These are phyloP conservation scores for Paecilomyces dactylethromorphus DNA, from an alignment of 2,329 filamentous ascomycete genomes.

Conservation along the genomic window DNA sequence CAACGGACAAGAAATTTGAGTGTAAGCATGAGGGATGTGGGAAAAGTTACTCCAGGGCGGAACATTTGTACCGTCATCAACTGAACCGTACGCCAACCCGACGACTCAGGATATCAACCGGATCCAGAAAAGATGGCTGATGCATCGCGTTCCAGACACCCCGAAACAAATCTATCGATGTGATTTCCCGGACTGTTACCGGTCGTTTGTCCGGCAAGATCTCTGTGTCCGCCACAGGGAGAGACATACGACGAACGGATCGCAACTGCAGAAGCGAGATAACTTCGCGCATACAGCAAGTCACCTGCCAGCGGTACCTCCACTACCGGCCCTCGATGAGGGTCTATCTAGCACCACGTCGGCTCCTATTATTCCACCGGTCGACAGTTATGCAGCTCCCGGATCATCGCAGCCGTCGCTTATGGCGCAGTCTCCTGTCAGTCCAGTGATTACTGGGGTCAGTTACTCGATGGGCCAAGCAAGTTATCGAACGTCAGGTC, in stretches of 20 bases:
- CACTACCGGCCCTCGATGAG: slow-evolving; percentile 15
- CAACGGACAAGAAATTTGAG: slow-evolving; percentile 54
- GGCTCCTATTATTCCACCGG: slow-evolving; percentile 9
- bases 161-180: slow-evolving; percentile 94
- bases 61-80: slow-evolving; percentile 94
- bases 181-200: slow-evolving; percentile 83
- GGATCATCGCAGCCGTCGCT: neutral
- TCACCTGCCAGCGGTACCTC: slow-evolving; percentile 9
- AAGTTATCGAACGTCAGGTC: neutral
- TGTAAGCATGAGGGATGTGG: slow-evolving; percentile 83
- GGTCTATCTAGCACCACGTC: slow-evolving; percentile 4
- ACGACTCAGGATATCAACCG: neutral
- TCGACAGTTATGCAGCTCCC: neutral
- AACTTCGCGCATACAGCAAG: slow-evolving; percentile 31
- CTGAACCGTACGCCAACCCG: slow-evolving; percentile 65
- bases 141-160: slow-evolving; percentile 52
- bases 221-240: slow-evolving; percentile 80
- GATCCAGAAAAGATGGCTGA: slow-evolving; percentile 1
- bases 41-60: slow-evolving; percentile 92
- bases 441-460: neutral
- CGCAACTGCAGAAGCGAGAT: slow-evolving; percentile 46
- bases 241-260: slow-evolving; percentile 62
- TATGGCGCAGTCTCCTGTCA: neutral
- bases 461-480: neutral
- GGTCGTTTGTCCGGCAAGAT: slow-evolving; percentile 89